Conservation (phyloP, 2,329 filamentous ascomycete genomes). For the Cercospora zeina region DNA sequence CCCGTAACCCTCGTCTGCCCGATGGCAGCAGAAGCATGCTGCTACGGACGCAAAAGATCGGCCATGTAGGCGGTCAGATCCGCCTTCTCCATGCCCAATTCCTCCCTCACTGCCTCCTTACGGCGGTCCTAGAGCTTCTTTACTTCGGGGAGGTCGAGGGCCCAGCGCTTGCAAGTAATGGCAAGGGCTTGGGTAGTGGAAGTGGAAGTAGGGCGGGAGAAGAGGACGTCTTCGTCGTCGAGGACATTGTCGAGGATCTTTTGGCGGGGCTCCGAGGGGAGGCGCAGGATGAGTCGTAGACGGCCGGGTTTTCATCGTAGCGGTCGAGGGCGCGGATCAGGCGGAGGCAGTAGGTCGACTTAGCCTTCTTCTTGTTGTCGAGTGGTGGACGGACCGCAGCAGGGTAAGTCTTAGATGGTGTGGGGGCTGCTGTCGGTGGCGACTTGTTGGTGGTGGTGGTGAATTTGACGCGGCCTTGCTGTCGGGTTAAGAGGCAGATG, state of each 20-base stretch:
- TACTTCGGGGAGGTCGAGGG: slow-evolving; percentile 16
- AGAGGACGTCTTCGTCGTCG: slow-evolving; percentile 21
- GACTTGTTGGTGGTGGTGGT: background rate
- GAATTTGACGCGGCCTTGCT: background rate
- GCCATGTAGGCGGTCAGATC: slow-evolving; percentile 1
- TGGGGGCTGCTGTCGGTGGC: background rate
- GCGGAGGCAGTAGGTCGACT: slow-evolving; percentile 18
- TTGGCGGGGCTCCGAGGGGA: slow-evolving; percentile 25
- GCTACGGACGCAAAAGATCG: background rate
- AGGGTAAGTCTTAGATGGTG: slow-evolving; percentile 3
- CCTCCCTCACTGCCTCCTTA: slow-evolving; percentile 5
- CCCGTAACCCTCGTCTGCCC: background rate
- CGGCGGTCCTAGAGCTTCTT: slow-evolving; percentile 18
- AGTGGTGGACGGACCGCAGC: slow-evolving; percentile 3
- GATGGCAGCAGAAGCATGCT: slow-evolving; percentile 4
- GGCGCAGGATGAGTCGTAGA: slow-evolving; percentile 4
- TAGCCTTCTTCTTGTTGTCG: slow-evolving; percentile 14
- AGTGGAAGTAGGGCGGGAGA: slow-evolving; percentile 14
- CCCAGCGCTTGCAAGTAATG: slow-evolving; percentile 19
- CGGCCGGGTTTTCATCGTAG: slow-evolving; percentile 16
- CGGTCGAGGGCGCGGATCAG: slow-evolving; percentile 20
- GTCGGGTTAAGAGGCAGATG: background rate
- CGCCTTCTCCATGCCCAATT: background rate
- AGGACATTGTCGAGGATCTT: slow-evolving; percentile 18
- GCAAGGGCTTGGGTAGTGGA: slow-evolving; percentile 14